Conservation (phyloP, 139 green algal genomes). For the Chlorella sp. region DNA sequence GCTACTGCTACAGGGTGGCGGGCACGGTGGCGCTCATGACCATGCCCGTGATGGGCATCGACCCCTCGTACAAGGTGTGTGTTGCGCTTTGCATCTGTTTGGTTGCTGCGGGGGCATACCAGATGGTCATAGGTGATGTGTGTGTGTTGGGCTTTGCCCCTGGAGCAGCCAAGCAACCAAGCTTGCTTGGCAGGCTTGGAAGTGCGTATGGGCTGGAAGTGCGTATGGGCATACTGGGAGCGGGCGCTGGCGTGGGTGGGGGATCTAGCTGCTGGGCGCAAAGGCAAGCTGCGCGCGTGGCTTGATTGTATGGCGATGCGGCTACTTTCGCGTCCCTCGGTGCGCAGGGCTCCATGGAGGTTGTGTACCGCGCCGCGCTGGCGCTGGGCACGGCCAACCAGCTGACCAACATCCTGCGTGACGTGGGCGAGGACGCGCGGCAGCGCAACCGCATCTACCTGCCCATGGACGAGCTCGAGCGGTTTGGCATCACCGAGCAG, state of each 20-base stretch:
- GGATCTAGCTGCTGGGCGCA: no score
- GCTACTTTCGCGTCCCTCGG: not conserved
- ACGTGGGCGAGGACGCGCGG: conserved; percentile 91
- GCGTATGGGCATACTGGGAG: no score
- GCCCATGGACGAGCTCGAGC: conserved; percentile 87
- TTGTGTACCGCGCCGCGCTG: conserved; percentile 88
- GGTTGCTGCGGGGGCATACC: not conserved
- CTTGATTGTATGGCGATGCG: not conserved
- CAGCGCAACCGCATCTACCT: conserved; percentile 93
- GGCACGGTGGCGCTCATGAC: conserved; percentile 96
- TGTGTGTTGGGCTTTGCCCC: not conserved
- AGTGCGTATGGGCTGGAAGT: no score
- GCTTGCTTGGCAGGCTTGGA: not conserved
- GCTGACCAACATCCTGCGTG: conserved; percentile 98
- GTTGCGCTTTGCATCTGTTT: not conserved
- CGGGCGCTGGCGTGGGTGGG: no score
- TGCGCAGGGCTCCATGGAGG: conserved; percentile 67
- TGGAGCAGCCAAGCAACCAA: not conserved
- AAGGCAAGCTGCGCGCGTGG: not conserved
- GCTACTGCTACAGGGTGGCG: conserved; percentile 98
- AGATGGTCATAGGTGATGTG: not conserved
- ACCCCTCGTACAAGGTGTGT: conserved; percentile 69
- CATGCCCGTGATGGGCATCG: conserved; percentile 96
- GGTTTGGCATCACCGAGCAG: conserved; percentile 80
- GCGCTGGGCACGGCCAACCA: conserved; percentile 96